A percentile compares a stretch with the other conserved stretches of the same genome.
These are phyloP conservation scores for Penicillium bialowiezense DNA, from an alignment of 495 filamentous ascomycete species.

Conservation along the genomic window DNA sequence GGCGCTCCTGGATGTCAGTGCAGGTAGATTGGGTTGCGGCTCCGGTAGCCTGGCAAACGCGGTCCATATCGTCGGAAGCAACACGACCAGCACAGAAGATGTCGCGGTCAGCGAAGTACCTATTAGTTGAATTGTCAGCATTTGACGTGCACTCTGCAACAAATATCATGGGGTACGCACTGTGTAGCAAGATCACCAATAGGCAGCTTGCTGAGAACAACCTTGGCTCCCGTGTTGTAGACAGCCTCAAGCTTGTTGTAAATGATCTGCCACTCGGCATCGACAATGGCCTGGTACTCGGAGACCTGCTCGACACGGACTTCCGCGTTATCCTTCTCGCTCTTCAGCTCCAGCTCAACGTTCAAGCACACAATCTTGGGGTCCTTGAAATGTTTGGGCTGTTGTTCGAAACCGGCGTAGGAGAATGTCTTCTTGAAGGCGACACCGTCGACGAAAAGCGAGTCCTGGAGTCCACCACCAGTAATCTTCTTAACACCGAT, in stretches of 20 bases:
- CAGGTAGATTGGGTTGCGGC: conserved; percentile 92
- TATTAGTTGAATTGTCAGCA: conserved; percentile 22
- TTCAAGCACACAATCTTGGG: conserved; percentile 96
- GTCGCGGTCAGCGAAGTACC: conserved; percentile 94
- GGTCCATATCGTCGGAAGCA: conserved; percentile 88
- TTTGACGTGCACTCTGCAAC: background rate
- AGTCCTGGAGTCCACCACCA: conserved; percentile 94
- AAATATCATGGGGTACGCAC: conserved; percentile 42
- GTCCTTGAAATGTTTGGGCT: conserved; percentile 91
- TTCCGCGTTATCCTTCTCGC: conserved; percentile 98
- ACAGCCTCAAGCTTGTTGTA: conserved; percentile 97
- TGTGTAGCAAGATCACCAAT: conserved; percentile 98
- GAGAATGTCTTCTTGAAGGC: conserved; percentile 99
- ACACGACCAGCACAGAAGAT: conserved; percentile 98
- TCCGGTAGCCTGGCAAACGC: conserved; percentile 91
- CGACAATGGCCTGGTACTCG: conserved; percentile 98
- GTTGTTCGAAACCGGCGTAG: conserved; percentile 98
- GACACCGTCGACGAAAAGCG: conserved; percentile 95
- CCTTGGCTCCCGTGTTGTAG: conserved; percentile 90
- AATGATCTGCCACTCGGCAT: conserved; percentile 99
- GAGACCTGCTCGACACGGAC: conserved; percentile 97
- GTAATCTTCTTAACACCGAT: conserved; percentile 98
- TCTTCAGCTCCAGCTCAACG: conserved; percentile 96
- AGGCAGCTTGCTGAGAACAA: conserved; percentile 93
- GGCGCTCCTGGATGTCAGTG: conserved; percentile 86